A percentile compares a stretch with the other conserved stretches of the same genome.
Conservation (phyloP, 805 yeast species). For the Sugiyamaella marilandica region DNA sequence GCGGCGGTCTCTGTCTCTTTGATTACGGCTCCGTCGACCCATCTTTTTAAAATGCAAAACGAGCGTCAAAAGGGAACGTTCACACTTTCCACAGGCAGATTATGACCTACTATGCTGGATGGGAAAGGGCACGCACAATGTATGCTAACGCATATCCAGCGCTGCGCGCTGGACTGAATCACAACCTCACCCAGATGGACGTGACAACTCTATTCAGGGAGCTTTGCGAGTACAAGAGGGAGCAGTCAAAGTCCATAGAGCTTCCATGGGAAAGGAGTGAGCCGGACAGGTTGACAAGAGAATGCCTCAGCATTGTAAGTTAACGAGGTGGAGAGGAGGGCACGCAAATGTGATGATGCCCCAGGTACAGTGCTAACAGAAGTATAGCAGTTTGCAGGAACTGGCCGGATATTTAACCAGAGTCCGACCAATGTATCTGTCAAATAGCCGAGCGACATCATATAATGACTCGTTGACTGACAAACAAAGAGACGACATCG, state of each 20-base stretch:
- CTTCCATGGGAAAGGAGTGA: neutral
- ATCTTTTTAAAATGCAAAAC: too few relatives aligned
- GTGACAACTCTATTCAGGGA: constrained; percentile 19
- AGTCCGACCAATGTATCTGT: constrained; percentile 32
- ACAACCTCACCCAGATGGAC: constrained; percentile 11
- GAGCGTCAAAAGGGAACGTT: too few relatives aligned
- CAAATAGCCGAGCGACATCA: constrained; percentile 20
- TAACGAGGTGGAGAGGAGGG: neutral
- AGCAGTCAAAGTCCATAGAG: constrained; percentile 8
- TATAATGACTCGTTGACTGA: constrained; percentile 28
- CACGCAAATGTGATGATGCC: too few relatives aligned
- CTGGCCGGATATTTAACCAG: constrained; percentile 21
- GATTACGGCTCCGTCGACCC: neutral
- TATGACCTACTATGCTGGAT: neutral
- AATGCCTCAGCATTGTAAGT: constrained; percentile 24
- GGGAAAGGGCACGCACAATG: constrained; percentile 2
- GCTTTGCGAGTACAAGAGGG: constrained; percentile 16
- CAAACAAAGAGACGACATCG: constrained; percentile 36
- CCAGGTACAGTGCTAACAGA: neutral
- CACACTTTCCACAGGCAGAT: too few relatives aligned
- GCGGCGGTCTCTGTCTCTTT: neutral
- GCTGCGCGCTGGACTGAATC: neutral
- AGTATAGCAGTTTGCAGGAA: constrained; percentile 12
- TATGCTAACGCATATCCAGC: too few relatives aligned
- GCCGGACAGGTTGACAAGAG: constrained; percentile 27